Conservation (phyloP, 208 protist genomes). For the Plasmodiophora brassicae region DNA sequence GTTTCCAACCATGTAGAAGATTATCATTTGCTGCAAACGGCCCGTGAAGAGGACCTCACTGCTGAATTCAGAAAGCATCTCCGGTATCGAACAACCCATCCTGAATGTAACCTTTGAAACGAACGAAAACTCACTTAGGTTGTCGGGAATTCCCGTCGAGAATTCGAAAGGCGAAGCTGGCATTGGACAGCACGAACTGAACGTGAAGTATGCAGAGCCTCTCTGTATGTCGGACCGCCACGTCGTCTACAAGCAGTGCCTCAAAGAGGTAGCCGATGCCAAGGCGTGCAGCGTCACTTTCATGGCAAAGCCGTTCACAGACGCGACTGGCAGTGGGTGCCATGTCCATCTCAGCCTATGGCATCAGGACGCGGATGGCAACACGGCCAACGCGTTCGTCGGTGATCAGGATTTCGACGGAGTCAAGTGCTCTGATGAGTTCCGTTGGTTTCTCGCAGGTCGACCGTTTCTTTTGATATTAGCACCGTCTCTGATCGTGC, state of each 20-base stretch:
- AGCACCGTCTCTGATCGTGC: neutral
- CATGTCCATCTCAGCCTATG: conserved; percentile 28
- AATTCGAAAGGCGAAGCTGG: conserved; percentile 37
- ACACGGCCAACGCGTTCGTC: neutral
- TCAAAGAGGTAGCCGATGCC: conserved; percentile 20
- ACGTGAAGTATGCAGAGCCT: conserved; percentile 31
- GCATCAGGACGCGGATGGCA: neutral
- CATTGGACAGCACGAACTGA: conserved; percentile 34
- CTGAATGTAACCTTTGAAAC: neutral
- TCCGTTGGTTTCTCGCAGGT: neutral
- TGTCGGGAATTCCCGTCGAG: conserved; percentile 28
- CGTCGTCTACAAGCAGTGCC: conserved; percentile 38
- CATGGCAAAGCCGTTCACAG: conserved; percentile 36
- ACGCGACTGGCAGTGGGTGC: conserved; percentile 35
- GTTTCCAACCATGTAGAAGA: conserved; percentile 31
- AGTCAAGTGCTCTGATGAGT: conserved; percentile 8
- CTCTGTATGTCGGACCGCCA: conserved; percentile 17
- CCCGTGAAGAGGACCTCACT: conserved; percentile 26
- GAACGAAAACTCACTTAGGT: neutral
- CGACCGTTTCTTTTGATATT: neutral
- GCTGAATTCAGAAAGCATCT: conserved; percentile 34
- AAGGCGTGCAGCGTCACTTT: conserved; percentile 26
- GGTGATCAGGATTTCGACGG: conserved; percentile 3
- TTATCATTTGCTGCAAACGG: conserved; percentile 33
- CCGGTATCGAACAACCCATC: neutral